Evolutionary conservation across 1,284 basidiomycete species (phyloP), one percentile per base, ranked within the genome.

Genomic region (Bondarzewia mesenterica): DNA sequence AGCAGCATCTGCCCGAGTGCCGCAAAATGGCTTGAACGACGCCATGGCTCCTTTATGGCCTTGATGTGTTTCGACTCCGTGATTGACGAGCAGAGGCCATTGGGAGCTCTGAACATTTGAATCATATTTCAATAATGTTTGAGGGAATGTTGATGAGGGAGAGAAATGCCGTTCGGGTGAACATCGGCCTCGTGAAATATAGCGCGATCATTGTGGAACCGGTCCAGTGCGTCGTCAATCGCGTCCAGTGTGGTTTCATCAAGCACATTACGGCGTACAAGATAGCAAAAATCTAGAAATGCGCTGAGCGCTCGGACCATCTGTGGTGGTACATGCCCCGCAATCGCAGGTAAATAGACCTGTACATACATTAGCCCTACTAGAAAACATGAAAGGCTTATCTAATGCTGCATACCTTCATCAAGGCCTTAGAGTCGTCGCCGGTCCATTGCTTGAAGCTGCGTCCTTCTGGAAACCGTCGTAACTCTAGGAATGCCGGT

Each of bases 11-110:
- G 60, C 1, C 52, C 50, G 1, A 61, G 51, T 0, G 58, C 49
- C 2, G 59, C 32, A 22, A 48, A 50, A 2, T 46, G 44, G 21
- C 47, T 63, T 0, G 57, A 59, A 1, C 52, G 48, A 1, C 57
- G 52, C 55, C 57, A 63, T 0, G 59, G 60, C 22, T 56, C 38
- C 50, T 60, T 62, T 27, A 60, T 57, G 0, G 57, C 58, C 3
- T 44, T 49, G 22, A 61, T 61, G 27, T 62, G 60, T 40, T 57
- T 57, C 4, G 55, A 50, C 44, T 62, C 58, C 0, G 54, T 62
- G 29, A 62, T 60, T 0, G 59, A 62, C 0, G 58, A 54, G 42
- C 58, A 60, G 2, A 62, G 50, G 1, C 60, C 57, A 36, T 58
- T 57, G 0, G 57, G 57, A 0, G 57, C 46, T 7, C 53, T 58